phyloP scores from a whole-genome alignment of 2,329 filamentous ascomycete genomes.

The Coniochaeta sp. region DNA sequence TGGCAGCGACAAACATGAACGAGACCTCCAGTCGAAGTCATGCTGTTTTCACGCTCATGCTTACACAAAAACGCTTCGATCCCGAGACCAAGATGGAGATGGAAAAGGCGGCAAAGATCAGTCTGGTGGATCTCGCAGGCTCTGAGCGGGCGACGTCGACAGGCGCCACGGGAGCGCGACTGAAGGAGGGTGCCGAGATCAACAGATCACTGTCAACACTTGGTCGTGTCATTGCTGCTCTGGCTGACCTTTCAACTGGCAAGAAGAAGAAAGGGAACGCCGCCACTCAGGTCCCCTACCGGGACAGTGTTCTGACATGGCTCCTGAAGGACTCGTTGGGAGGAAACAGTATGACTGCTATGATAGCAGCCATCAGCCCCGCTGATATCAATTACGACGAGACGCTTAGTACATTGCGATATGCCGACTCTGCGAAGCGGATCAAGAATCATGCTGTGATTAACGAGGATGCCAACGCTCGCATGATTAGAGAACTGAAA shows the following conservation, averaged over 20 bases:
- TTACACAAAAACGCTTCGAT: conserved; percentile 90
- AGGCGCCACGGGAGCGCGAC: conserved; percentile 84
- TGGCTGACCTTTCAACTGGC: conserved; percentile 81
- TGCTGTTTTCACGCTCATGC: conserved; percentile 91
- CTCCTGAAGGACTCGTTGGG: conserved; percentile 92
- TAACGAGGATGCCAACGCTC: conserved; percentile 96
- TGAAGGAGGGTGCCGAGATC: conserved; percentile 98
- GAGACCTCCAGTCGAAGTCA: conserved; percentile 98
- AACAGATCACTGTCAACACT: conserved; percentile 94
- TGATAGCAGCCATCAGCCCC: conserved; percentile 98
- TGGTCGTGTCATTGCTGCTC: conserved; percentile 91
- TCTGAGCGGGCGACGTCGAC: conserved; percentile 97
- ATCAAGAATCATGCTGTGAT: conserved; percentile 99
- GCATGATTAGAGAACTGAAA: conserved; percentile 97
- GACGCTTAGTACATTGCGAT: conserved; percentile 88
- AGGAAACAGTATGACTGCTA: conserved; percentile 98
- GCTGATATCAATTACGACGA: conserved; percentile 99
- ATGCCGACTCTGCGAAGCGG: conserved; percentile 94
- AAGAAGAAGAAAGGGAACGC: conserved; percentile 73
- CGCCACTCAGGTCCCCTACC: conserved; percentile 76
- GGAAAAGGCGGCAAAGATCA: conserved; percentile 97
- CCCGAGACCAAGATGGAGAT: conserved; percentile 92
- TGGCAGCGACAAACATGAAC: conserved; percentile 99
- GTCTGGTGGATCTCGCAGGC: conserved; percentile 92
- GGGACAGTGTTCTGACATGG: conserved; percentile 96